Evolutionary conservation across 257 asterid species (phyloP).

Genomic region (Lavandula angustifolia): DNA sequence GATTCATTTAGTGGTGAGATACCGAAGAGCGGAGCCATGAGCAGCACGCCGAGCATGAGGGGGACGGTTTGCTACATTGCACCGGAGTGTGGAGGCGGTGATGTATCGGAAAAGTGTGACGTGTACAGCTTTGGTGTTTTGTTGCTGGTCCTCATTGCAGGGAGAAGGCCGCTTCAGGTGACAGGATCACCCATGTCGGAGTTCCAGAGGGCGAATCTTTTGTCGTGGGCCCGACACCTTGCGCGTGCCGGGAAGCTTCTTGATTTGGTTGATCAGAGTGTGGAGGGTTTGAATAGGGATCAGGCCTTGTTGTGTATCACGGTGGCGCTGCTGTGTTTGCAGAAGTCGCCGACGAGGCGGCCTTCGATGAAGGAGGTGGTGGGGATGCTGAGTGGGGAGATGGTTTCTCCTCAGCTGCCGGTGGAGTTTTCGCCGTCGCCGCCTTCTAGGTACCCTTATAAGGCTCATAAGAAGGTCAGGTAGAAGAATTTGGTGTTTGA

Average conservation of each 20-base stretch:
- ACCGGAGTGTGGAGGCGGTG: conserved; percentile 82
- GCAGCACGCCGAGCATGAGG: conserved; percentile 97
- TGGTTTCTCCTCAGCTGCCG: conserved; percentile 74
- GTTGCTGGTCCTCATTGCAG: conserved; percentile 78
- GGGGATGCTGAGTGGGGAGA: conserved; percentile 69
- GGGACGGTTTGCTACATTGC: conserved; percentile 95
- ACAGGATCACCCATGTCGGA: conserved; percentile 94
- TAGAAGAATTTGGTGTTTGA: conserved; percentile 40
- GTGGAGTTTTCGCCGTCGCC: conserved; percentile 83
- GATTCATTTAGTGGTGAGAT: conserved; percentile 84
- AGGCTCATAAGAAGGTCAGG: conserved; percentile 67
- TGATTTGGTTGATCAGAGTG: conserved; percentile 71
- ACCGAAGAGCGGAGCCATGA: conserved; percentile 76
- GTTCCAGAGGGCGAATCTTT: conserved; percentile 84
- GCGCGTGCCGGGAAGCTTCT: conserved; percentile 94
- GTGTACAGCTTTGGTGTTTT: conserved; percentile 91
- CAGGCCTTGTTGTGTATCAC: conserved; percentile 78
- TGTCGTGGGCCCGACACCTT: conserved; percentile 92
- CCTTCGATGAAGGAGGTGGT: conserved; percentile 96
- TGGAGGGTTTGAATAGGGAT: conserved; percentile 55
- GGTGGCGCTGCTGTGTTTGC: conserved; percentile 88
- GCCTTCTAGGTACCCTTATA: conserved; percentile 56
- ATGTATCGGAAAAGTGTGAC: conserved; percentile 83
- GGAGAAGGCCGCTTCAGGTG: conserved; percentile 95
- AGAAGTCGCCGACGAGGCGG: conserved; percentile 75